phyloP scores from a whole-genome alignment of 805 yeast species.

The Metschnikowia hibisci region DNA sequence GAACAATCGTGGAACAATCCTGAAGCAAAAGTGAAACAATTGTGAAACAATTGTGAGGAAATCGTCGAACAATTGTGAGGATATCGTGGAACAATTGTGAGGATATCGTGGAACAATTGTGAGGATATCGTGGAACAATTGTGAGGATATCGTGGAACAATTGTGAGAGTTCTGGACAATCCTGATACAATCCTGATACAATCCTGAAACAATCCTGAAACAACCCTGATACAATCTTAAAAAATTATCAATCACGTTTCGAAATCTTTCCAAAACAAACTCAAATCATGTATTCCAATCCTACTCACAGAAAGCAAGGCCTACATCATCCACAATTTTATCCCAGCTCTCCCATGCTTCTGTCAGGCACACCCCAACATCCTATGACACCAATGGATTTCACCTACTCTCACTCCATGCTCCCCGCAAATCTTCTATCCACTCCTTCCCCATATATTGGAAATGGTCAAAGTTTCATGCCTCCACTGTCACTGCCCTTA shows the following conservation, averaged over 20 bases:
- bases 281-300: conserved; percentile 3
- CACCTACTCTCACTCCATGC: conserved; percentile 55
- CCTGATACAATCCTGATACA: neutral
- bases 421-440: conserved; percentile 55
- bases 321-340: conserved; percentile 7
- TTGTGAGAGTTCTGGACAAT: too few relatives aligned
- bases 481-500: conserved; percentile 12
- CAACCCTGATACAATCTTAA: neutral
- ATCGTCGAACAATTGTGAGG: too few relatives aligned
- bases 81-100: too few relatives aligned
- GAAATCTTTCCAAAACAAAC: conserved; percentile 5
- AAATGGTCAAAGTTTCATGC: conserved; percentile 28
- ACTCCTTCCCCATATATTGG: conserved; percentile 51
- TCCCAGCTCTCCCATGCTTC: conserved; percentile 1
- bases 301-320: conserved; percentile 7
- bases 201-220: neutral
- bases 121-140: too few relatives aligned
- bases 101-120: too few relatives aligned
- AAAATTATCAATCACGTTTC: too few relatives aligned
- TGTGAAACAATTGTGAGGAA: too few relatives aligned
- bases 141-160: too few relatives aligned
- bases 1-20: too few relatives aligned
- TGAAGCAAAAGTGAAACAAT: too few relatives aligned
- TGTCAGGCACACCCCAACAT: neutral
- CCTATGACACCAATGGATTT: conserved; percentile 49